A percentile compares a stretch with the other conserved stretches of the same genome.
These are phyloP conservation scores for Acanthamoeba sp. DNA, from an alignment of 208 protist genomes.

Conservation along the genomic window DNA sequence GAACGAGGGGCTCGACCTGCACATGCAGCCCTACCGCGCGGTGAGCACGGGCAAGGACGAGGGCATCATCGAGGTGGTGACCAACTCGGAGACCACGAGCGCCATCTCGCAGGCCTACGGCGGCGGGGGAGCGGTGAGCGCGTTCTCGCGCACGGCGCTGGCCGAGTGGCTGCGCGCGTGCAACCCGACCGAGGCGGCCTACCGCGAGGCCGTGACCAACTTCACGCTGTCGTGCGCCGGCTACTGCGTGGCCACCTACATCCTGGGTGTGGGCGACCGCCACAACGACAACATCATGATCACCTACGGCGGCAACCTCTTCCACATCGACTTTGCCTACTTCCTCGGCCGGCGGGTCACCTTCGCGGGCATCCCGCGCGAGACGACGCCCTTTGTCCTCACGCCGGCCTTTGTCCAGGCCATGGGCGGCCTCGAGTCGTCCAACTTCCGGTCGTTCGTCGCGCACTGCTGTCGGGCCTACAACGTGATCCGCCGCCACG, in stretches of 20 bases:
- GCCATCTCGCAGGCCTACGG: slow-evolving; percentile 83
- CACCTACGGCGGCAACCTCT: slow-evolving; percentile 87
- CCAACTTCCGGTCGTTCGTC: slow-evolving; percentile 84
- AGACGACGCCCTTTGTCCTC: slow-evolving; percentile 90
- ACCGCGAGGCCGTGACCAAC: slow-evolving; percentile 92
- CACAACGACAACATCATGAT: slow-evolving; percentile 93
- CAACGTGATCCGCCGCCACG: slow-evolving; percentile 87
- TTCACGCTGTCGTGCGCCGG: slow-evolving; percentile 95
- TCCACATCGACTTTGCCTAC: slow-evolving; percentile 96
- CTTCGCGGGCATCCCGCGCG: slow-evolving; percentile 26
- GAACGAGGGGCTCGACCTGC: slow-evolving; percentile 57
- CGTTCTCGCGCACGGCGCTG: slow-evolving; percentile 79
- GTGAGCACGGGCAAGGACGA: slow-evolving; percentile 50
- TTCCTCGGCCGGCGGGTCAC: slow-evolving; percentile 91
- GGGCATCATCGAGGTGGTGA: slow-evolving; percentile 82
- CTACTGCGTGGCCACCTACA: slow-evolving; percentile 96
- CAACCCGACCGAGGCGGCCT: slow-evolving; percentile 76
- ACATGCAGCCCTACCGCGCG: slow-evolving; percentile 31
- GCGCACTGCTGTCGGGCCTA: slow-evolving; percentile 86
- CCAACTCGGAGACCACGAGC: slow-evolving; percentile 86
- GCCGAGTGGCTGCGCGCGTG: slow-evolving; percentile 77
- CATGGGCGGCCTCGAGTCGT: slow-evolving; percentile 82
- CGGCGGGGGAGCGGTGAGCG: slow-evolving; percentile 17
- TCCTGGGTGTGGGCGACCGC: slow-evolving; percentile 91
- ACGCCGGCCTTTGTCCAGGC: slow-evolving; percentile 91